Conservation (phyloP, 2,329 filamentous ascomycete genomes). For the Nigrospora oryzae region DNA sequence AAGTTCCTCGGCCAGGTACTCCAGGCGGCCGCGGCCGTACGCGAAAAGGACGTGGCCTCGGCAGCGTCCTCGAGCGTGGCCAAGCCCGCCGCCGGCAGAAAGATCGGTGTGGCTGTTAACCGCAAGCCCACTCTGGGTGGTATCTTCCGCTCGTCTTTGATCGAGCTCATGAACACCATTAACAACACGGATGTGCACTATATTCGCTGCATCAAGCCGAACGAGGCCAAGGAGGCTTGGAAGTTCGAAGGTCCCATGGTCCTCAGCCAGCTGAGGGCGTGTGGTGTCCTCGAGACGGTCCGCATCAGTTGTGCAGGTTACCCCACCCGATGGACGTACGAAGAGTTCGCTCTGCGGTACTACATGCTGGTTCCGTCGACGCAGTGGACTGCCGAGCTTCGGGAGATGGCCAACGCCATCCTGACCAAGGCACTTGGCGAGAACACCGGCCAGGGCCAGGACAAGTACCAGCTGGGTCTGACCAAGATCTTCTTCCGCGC, state of each 20-base stretch:
- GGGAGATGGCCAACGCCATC: constrained; percentile 89
- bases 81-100: constrained; percentile 71
- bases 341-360: constrained; percentile 94
- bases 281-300: constrained; percentile 97
- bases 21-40: constrained; percentile 74
- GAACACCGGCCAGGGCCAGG: constrained; percentile 62
- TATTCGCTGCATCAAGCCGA: constrained; percentile 98
- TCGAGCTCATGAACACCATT: constrained; percentile 96
- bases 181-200: constrained; percentile 98
- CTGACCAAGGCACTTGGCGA: constrained; percentile 79
- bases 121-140: constrained; percentile 94
- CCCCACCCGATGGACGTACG: constrained; percentile 96
- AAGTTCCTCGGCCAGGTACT: constrained; percentile 77
- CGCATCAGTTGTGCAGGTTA: constrained; percentile 96
- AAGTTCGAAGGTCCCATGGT: constrained; percentile 99
- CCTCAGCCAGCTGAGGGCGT: constrained; percentile 90
- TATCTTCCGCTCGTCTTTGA: constrained; percentile 97
- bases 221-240: constrained; percentile 94
- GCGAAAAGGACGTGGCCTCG: constrained; percentile 75
- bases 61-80: constrained; percentile 61
- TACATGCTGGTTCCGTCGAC: constrained; percentile 93
- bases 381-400: constrained; percentile 89
- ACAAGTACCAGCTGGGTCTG: constrained; percentile 95
- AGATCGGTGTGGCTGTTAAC: constrained; percentile 86
- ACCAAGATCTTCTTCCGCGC: constrained; percentile 99